phyloP scores from a whole-genome alignment of 2,329 filamentous ascomycete genomes.

The Apiospora phragmitis region DNA sequence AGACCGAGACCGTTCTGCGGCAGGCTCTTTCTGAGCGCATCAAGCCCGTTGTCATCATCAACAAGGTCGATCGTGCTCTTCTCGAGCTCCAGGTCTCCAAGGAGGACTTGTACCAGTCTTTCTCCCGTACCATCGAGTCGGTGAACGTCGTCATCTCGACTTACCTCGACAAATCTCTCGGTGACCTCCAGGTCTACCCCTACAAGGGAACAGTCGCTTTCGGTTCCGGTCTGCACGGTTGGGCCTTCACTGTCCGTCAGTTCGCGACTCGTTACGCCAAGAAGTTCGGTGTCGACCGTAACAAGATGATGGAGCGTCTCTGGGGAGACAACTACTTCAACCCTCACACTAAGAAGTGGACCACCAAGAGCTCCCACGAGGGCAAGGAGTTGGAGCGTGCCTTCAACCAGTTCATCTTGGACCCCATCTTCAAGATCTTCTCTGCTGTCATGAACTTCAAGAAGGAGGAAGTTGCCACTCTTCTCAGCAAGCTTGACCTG shows the following conservation, averaged over 20 bases:
- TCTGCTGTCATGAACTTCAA: conserved; percentile 96
- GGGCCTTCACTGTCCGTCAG: conserved; percentile 99
- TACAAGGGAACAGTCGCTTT: conserved; percentile 98
- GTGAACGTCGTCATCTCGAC: conserved; percentile 99
- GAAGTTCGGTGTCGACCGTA: conserved; percentile 99
- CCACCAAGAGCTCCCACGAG: conserved; percentile 79
- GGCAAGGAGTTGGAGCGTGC: conserved; percentile 93
- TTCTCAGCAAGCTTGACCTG: conserved; percentile 92
- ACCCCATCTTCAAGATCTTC: conserved; percentile 99
- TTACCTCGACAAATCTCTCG: conserved; percentile 94
- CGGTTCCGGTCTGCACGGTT: conserved; percentile 99
- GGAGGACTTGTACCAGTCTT: conserved; percentile 99
- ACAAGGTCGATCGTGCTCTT: conserved; percentile 99
- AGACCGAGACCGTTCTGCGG: conserved; percentile 99
- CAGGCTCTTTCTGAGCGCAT: conserved; percentile 99
- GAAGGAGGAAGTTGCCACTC: conserved; percentile 81
- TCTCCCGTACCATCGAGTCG: conserved; percentile 98
- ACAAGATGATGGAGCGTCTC: conserved; percentile 99
- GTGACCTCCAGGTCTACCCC: conserved; percentile 98
- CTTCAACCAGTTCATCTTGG: conserved; percentile 99
- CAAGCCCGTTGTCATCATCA: conserved; percentile 99
- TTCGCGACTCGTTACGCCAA: conserved; percentile 96
- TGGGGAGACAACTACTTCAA: conserved; percentile 99
- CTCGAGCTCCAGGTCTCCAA: conserved; percentile 98
- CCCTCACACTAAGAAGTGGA: conserved; percentile 99